Percentiles rank a stretch among this genome's conserved stretches.
phyloP scores from a whole-genome alignment of 2,329 filamentous ascomycete genomes.

The Fusarium nodosum region DNA sequence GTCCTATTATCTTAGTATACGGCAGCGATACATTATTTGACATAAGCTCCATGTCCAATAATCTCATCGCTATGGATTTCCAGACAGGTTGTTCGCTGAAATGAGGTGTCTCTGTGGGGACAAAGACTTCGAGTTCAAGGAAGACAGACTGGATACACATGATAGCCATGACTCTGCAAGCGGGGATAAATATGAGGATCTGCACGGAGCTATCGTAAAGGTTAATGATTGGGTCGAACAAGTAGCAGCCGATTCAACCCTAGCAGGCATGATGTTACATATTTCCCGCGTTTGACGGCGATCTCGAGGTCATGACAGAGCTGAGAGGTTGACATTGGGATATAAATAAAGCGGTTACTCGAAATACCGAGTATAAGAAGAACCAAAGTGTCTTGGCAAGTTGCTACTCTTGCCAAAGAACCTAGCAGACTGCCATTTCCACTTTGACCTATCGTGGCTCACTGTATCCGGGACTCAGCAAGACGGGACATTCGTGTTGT shows the following conservation, averaged over 20 bases:
- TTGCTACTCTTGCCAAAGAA: background rate
- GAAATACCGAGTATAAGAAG: background rate
- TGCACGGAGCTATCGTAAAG: background rate
- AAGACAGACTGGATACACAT: background rate
- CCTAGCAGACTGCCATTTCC: background rate
- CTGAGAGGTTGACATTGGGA: background rate
- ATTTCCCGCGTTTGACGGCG: background rate
- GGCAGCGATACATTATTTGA: background rate
- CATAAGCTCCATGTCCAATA: background rate
- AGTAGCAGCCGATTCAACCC: background rate
- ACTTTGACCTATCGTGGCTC: background rate
- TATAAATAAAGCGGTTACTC: background rate
- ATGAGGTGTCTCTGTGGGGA: background rate
- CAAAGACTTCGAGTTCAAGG: background rate
- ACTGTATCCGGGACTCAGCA: background rate
- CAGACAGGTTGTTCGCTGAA: background rate
- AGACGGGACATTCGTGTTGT: fast-evolving
- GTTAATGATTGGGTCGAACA: background rate
- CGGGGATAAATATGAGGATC: background rate
- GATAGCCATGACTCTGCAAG: background rate
- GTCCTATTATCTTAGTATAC: background rate
- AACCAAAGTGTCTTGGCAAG: background rate
- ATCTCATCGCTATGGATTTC: background rate
- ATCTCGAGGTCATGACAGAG: background rate
- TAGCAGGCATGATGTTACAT: background rate